A percentile compares a stretch with the other conserved stretches of the same genome.
Evolutionary conservation across 257 asterid genomes (phyloP).

Genomic region (Hygrophila difformis): DNA sequence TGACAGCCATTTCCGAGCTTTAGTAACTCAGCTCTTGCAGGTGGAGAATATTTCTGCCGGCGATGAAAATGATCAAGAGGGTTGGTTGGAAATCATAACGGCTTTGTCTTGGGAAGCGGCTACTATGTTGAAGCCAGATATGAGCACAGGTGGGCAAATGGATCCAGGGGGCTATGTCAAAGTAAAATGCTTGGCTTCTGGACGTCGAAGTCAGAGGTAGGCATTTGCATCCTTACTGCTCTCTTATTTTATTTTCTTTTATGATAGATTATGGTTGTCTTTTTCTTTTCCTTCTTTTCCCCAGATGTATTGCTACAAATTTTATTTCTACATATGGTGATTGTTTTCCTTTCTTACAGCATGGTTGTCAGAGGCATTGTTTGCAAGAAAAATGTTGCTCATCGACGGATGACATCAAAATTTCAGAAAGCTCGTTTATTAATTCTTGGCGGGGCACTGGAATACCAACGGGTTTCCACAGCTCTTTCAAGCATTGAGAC

Average conservation of each 20-base stretch:
- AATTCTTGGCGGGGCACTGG: conserved; percentile 93
- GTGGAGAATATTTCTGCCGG: conserved; percentile 71
- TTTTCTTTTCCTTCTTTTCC: too few species aligned
- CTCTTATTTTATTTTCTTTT: conserved; percentile 7
- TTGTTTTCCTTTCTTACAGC: conserved; percentile 27
- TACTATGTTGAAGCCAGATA: conserved; percentile 73
- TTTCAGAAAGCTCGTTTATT: conserved; percentile 77
- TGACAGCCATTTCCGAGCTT: conserved; percentile 90
- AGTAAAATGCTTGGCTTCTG: conserved; percentile 92
- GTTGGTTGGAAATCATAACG: conserved; percentile 86
- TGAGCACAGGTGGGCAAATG: conserved; percentile 86
- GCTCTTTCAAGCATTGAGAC: conserved; percentile 94
- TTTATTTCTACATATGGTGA: conserved; percentile 3
- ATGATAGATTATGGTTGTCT: not conserved
- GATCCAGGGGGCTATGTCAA: conserved; percentile 93
- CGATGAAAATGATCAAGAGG: conserved; percentile 62
- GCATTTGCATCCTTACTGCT: conserved; percentile 16
- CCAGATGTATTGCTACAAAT: not conserved
- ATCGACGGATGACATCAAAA: conserved; percentile 80
- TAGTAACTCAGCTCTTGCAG: conserved; percentile 84
- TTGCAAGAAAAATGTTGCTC: conserved; percentile 93
- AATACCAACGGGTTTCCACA: conserved; percentile 86
- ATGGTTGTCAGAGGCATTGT: conserved; percentile 90
- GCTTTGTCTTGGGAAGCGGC: conserved; percentile 97
- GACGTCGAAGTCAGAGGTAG: conserved; percentile 84